Evolutionary conservation across 2,329 filamentous ascomycete genomes (phyloP), one percentile per base, ranked within the genome.

Genomic region (Akanthomyces lecanii): DNA sequence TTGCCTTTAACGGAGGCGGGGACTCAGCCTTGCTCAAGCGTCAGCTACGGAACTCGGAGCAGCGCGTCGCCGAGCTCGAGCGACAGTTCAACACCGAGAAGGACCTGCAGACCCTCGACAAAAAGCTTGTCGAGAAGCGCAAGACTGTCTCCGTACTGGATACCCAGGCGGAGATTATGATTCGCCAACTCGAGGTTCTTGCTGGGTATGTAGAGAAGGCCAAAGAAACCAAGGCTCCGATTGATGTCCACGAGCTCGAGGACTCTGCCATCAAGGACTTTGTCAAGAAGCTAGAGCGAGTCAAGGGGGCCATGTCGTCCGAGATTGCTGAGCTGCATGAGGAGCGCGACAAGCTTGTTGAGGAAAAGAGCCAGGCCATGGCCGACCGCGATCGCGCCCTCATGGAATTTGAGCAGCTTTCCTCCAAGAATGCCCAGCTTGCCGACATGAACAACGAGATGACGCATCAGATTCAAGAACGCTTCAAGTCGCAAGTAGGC

Each of bases 81-180:
- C 83, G 87, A n/a, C 89, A 92, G 67, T 91, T 91, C 70, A 82
- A 77, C 55, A 83, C 82, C 3, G 85, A 87, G 66, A 86, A 86
- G 68, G 84, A 86, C 63, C 74, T 88, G 28, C 89, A 89, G 76
- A 89, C 88, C 69, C 86, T 96, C 36, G 96, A 96, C 75, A 92
- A 89, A 69, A 94, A 93, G 72, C 80, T 98, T 28, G 83, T 90
- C 42, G 93, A 98, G 76, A 98, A 98, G 79, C 85, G 95, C 64
- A 97, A 96, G 70, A 98, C 95, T 0, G 95, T 99, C 74, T 94
- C 94, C 7, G 90, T 96, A 21, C 81, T 98, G 58, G 94, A 98
- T 73, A 94, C 93, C 0, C 92, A 97, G 76, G 92, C 92, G 57
- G 94, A 98, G 76, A 93, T 98, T 74, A 94, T 97, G 77, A 91